Percentiles rank a stretch among this genome's conserved stretches.
Evolutionary conservation across 2,329 filamentous ascomycete species (phyloP).

Genomic region (Claviceps monticola): DNA sequence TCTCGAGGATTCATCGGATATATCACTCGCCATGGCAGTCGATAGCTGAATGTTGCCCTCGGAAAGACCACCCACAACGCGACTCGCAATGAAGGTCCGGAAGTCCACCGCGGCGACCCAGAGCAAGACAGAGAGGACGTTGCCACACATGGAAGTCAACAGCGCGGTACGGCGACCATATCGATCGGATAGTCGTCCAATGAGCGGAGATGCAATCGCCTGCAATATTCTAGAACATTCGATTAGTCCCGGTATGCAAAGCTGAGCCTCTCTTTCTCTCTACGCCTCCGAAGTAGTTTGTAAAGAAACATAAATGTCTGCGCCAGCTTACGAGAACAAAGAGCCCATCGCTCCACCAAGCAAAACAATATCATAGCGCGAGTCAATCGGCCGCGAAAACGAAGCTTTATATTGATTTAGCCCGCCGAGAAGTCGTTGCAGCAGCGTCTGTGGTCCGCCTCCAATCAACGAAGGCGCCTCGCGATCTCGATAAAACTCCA

Average conservation of each 20-base stretch:
- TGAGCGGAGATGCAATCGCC: constrained; percentile 81
- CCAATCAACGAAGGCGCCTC: constrained; percentile 43
- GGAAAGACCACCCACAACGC: constrained; percentile 81
- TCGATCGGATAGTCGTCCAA: constrained; percentile 75
- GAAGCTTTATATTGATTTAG: constrained; percentile 91
- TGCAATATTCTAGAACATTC: constrained; percentile 55
- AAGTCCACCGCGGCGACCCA: constrained; percentile 94
- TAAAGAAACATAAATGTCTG: background rate
- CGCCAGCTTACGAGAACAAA: constrained; percentile 52
- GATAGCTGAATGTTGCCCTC: constrained; percentile 96
- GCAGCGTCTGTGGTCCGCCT: constrained; percentile 45
- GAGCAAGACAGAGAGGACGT: constrained; percentile 81
- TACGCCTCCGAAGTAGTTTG: no score
- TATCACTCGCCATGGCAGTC: constrained; percentile 90
- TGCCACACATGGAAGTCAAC: constrained; percentile 82
- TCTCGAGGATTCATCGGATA: constrained; percentile 72
- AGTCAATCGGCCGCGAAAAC: constrained; percentile 85
- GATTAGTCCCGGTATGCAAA: background rate
- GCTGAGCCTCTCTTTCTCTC: background rate
- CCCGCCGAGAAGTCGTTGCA: constrained; percentile 66
- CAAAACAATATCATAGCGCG: constrained; percentile 91
- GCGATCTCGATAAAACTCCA: constrained; percentile 87
- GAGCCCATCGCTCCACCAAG: constrained; percentile 88
- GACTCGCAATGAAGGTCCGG: constrained; percentile 85
- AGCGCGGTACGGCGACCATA: constrained; percentile 80